These are phyloP conservation scores for Adansonia grandidieri DNA, from an alignment of 441 rosid genomes.

Conservation along the genomic window DNA sequence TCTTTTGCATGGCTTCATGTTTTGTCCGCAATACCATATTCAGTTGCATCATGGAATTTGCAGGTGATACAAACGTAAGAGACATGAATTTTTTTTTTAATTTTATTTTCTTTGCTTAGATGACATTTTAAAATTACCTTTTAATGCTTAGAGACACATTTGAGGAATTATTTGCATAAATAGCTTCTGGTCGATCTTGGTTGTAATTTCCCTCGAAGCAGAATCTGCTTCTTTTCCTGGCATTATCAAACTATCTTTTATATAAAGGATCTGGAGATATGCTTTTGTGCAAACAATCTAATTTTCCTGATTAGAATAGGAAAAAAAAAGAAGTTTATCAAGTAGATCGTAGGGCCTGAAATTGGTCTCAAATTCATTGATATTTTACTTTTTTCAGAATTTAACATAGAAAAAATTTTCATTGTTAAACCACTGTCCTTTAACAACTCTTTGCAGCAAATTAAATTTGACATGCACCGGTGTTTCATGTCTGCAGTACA, in stretches of 20 bases:
- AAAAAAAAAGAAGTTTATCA: neutral
- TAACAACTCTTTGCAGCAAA: neutral
- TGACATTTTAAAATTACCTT: too few relatives aligned
- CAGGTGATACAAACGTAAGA: slow-evolving; percentile 74
- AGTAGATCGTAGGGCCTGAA: neutral
- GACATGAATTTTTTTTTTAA: neutral
- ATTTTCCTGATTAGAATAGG: neutral
- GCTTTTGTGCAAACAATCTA: neutral
- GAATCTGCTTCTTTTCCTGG: neutral
- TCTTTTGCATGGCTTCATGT: slow-evolving; percentile 90
- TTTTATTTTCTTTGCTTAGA: too few relatives aligned
- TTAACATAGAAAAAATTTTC: neutral
- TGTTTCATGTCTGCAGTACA: slow-evolving; percentile 57
- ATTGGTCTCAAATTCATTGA: neutral
- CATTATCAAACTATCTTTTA: neutral
- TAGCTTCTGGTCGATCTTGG: neutral
- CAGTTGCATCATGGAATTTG: slow-evolving; percentile 63
- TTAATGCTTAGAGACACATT: neutral
- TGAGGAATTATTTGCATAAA: neutral
- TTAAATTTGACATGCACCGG: slow-evolving; percentile 1
- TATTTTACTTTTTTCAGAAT: neutral
- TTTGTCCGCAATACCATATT: slow-evolving; percentile 85
- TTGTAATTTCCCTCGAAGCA: neutral
- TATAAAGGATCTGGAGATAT: neutral
- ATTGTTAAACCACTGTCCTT: neutral